phyloP scores from a whole-genome alignment of 345 rosid genomes.

The Gossypium sturtianum region DNA sequence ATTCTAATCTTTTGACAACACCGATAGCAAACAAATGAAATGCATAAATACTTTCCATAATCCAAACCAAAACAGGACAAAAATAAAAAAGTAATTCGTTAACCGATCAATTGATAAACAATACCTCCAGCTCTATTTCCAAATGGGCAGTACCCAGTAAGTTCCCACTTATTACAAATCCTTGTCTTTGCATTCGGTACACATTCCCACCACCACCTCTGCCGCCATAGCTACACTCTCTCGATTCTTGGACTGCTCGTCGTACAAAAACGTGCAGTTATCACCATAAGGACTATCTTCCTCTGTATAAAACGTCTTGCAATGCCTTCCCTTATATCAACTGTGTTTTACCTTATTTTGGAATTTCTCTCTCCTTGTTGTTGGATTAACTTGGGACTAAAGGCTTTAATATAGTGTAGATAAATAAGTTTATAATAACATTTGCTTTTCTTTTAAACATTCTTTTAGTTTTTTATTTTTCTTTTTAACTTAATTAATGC shows the following conservation, averaged over 20 bases:
- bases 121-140: slow-evolving; percentile 95
- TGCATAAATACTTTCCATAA: not conserved
- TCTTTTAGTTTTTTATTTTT: too few relatives aligned
- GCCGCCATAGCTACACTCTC: slow-evolving; percentile 70
- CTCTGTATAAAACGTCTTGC: slow-evolving; percentile 90
- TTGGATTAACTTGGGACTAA: too few relatives aligned
- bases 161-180: slow-evolving; percentile 96
- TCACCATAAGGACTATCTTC: slow-evolving; percentile 97
- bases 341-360: slow-evolving; percentile 69
- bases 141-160: slow-evolving; percentile 92
- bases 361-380: slow-evolving; percentile 44
- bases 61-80: not conserved
- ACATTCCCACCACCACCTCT: slow-evolving; percentile 25
- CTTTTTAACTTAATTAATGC: too few relatives aligned
- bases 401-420: too few relatives aligned
- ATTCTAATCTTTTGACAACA: not conserved
- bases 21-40: not conserved
- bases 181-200: slow-evolving; percentile 58
- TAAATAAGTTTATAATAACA: too few relatives aligned
- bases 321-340: slow-evolving; percentile 75
- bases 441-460: too few relatives aligned
- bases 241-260: slow-evolving; percentile 87
- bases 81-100: not conserved
- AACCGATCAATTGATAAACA: not conserved
- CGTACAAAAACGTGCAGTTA: slow-evolving; percentile 75